phyloP scores from a whole-genome alignment of 129 eudicot genomes.

The Flaveria brownii region DNA sequence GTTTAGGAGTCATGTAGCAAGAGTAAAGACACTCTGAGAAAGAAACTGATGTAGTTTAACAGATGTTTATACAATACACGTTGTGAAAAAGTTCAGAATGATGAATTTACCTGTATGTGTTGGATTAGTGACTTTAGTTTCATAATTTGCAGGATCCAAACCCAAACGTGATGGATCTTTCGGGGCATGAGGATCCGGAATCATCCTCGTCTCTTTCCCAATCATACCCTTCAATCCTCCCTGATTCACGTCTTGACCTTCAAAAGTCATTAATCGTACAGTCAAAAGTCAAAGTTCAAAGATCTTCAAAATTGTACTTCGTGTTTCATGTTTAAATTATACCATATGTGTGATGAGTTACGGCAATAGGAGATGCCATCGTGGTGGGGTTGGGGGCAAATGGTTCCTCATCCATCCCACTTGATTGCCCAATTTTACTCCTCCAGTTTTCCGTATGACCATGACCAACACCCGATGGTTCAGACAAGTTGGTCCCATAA shows the following conservation, averaged over 20 bases:
- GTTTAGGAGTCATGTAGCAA: no score
- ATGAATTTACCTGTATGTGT: slow-evolving; percentile 45
- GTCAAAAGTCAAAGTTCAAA: not conserved
- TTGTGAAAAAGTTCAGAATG: no score
- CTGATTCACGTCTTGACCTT: slow-evolving; percentile 1
- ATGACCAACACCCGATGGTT: slow-evolving; percentile 20
- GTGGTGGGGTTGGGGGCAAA: slow-evolving; percentile 28
- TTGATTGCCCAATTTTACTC: slow-evolving; percentile 36
- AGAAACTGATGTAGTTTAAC: no score
- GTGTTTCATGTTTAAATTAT: not conserved
- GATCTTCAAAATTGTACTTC: not conserved
- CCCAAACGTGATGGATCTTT: slow-evolving; percentile 16
- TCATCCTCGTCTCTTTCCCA: slow-evolving; percentile 31
- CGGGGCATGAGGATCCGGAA: slow-evolving; percentile 54
- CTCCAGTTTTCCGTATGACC: slow-evolving; percentile 20
- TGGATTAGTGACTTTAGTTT: slow-evolving; percentile 56
- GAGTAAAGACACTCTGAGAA: no score
- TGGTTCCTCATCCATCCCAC: slow-evolving; percentile 29
- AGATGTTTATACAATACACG: no score
- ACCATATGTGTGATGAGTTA: slow-evolving; percentile 9
- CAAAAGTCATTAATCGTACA: slow-evolving; percentile 6
- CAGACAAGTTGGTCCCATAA: slow-evolving; percentile 8
- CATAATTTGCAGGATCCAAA: slow-evolving; percentile 44
- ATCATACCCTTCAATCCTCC: slow-evolving; percentile 24
- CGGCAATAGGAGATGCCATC: not conserved